Base-by-base conservation (phyloP, 2,329 filamentous ascomycete genomes). In the Scedosporium apiospermum region DNA sequence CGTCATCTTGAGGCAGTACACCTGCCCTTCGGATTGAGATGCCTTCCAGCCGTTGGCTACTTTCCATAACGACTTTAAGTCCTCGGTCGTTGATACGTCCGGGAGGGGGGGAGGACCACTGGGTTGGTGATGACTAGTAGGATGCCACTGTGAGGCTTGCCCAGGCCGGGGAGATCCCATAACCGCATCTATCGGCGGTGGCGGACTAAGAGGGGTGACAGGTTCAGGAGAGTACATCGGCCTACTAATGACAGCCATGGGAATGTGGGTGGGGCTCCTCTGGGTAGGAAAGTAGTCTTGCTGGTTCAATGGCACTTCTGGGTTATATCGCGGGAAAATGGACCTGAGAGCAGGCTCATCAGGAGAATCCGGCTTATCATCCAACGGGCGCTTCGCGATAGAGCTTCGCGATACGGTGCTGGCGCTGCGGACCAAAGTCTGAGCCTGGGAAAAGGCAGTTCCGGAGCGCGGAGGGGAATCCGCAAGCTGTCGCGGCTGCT, bases 261-360 rank as follows among this genome's bases (percentile, higher is more conserved):
- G 86, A 58, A 91, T 83, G 38, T 83, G 80, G 1, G 82, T 82
- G 12, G 88, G 86, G 64, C 82, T 85, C 62, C 81, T 75, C 70
- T 88, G 84, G 0, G 84, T 87, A 2, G 89, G 88, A 58, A 82
- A 88, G 74, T 93, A 92, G 57, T 83, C 75, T 69, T 93, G 89
- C 63, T 85, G 83, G 62, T 85, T 79, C 3, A 91, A 80, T 4
- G 88, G 79, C 26, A 90, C 71, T 1, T 81, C 81, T 3, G 85
- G 87, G 68, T 93, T 86, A 70, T 91, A 92, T 34, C 82, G 80
- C 6, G 89, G 89, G 68, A 93, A 93, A 68, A 93, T 91, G 26
- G 89, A 92, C 38, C 83, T 82, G 68, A 89, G 80, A 0, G 34
- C 78, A 73, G 57, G 75, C 64, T 66, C 71, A 60, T 70, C 71